Conservation (phyloP, 768 basidiomycete species). For the Calocybe cyanea region DNA sequence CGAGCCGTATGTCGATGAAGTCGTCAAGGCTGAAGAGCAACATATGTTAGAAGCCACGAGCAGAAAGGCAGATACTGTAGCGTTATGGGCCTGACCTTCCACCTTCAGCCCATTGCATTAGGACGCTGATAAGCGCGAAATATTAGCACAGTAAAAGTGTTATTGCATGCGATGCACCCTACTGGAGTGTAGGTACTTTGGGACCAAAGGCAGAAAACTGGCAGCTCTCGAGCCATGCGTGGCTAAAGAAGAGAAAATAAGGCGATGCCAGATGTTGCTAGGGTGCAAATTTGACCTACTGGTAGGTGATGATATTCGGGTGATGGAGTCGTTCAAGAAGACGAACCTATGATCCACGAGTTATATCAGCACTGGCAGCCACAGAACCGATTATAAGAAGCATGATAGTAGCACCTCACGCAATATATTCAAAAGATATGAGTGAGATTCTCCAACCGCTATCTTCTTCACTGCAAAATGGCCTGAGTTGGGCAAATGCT, state of each 20-base stretch:
- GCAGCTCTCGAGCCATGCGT: constrained; percentile 86
- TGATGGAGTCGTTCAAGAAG: constrained; percentile 84
- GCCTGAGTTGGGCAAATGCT: constrained; percentile 36
- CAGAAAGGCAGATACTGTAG: background rate
- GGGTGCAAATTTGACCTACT: constrained; percentile 33
- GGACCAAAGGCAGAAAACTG: constrained; percentile 90
- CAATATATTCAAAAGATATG: constrained; percentile 78
- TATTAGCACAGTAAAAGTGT: background rate
- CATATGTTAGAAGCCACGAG: background rate
- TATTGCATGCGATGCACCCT: constrained; percentile 25
- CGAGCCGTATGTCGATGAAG: constrained; percentile 77
- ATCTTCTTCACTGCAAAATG: constrained; percentile 97
- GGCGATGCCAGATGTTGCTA: constrained; percentile 2
- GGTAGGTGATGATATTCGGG: constrained; percentile 92
- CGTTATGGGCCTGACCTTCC: constrained; percentile 45
- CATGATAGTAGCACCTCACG: constrained; percentile 51
- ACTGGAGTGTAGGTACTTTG: constrained; percentile 85
- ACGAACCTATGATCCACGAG: constrained; percentile 50
- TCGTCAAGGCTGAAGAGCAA: constrained; percentile 62
- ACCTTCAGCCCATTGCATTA: constrained; percentile 94
- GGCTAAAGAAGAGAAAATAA: constrained; percentile 34
- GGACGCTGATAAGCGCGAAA: constrained; percentile 45
- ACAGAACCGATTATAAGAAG: too few species aligned
- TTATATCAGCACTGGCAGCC: background rate
- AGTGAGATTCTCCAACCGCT: constrained; percentile 86